Percentiles rank a stretch among this genome's conserved stretches.
phyloP scores from a whole-genome alignment of 345 rosid genomes.

The Eutrema yunnanense region DNA sequence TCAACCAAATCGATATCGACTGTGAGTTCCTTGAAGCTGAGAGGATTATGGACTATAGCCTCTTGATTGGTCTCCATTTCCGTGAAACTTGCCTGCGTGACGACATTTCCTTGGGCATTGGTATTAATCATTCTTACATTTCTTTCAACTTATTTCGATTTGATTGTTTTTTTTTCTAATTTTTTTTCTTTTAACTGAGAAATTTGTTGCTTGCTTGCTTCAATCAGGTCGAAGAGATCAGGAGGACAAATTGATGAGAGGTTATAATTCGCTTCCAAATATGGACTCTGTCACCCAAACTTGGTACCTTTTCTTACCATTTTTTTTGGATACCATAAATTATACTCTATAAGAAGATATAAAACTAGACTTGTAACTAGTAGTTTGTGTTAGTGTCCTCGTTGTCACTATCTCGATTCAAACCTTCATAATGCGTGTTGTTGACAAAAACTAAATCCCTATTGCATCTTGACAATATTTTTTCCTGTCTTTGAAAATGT shows the following conservation, averaged over 20 bases:
- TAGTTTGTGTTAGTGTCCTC: not conserved
- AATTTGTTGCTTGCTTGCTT: not conserved
- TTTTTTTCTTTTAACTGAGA: not conserved
- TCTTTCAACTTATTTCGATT: not conserved
- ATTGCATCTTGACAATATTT: not conserved
- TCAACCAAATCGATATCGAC: conserved; percentile 58
- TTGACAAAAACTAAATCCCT: not conserved
- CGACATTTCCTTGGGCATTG: conserved; percentile 34
- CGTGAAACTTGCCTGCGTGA: conserved; percentile 27
- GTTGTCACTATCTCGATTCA: not conserved
- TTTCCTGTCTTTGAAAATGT: not conserved
- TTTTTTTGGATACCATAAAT: not conserved
- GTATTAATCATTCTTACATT: conserved; percentile 3
- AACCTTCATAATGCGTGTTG: not conserved
- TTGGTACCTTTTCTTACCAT: conserved; percentile 27
- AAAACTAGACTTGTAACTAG: not conserved
- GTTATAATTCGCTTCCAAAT: conserved; percentile 53
- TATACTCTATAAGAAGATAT: not conserved
- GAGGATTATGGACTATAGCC: conserved; percentile 69
- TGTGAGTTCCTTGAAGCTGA: conserved; percentile 69
- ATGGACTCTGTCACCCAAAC: conserved; percentile 57
- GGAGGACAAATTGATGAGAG: conserved; percentile 44
- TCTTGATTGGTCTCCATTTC: conserved; percentile 63
- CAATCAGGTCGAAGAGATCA: conserved; percentile 33
- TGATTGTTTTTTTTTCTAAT: not conserved